Evolutionary conservation across 768 basidiomycete species (phyloP), one percentile per base, ranked within the genome.

Genomic region (Cystobasidium onofrii): DNA sequence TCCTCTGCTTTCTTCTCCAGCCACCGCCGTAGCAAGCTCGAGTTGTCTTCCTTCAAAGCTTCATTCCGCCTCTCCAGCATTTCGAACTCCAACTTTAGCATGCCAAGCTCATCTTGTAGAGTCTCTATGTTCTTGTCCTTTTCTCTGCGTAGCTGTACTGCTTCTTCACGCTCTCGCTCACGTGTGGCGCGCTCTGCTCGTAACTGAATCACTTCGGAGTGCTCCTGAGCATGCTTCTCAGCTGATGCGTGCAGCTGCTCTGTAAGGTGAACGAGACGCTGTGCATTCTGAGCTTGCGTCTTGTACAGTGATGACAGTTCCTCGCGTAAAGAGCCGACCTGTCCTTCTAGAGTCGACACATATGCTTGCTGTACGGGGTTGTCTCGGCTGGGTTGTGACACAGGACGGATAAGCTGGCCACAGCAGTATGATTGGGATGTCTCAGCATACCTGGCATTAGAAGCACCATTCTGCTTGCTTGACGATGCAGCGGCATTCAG

Each of bases 291-390:
- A 2, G 91, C 90, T 76, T 98, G 94, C 0, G 92, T 91, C 81
- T 95, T 94, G 84, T 98, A 99, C 0, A 95, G 88, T 10, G 90
- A 91, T 1, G 94, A 91, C 63, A 97, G 85, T 81, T 98, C 95
- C 77, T 91, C 90, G 39, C 94, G 88, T 62, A 96, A 84, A 13
- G 90, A 88, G 1, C 92, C 91, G 81, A 98, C 90, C 80, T 97
- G 93, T 2, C 90, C 88, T 81, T 98, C 94, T 61, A 98, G 87
- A 23, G 95, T 96, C 0, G 88, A 84, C 81, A 94, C 87, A 81
- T 95, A 92, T 18, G 92, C 92, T 43, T 89, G 87, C 52, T 89
- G 87, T 50, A 94, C 89, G 29, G 91, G 88, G 80, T 92, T 90
- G 76, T 90, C 92, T 73, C 33, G 20, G 13, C 67, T 18, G 36